A percentile compares a stretch with the other conserved stretches of the same genome.
Conservation (phyloP, 495 filamentous ascomycete genomes). For the Melanomma pulvis-pyrius region DNA sequence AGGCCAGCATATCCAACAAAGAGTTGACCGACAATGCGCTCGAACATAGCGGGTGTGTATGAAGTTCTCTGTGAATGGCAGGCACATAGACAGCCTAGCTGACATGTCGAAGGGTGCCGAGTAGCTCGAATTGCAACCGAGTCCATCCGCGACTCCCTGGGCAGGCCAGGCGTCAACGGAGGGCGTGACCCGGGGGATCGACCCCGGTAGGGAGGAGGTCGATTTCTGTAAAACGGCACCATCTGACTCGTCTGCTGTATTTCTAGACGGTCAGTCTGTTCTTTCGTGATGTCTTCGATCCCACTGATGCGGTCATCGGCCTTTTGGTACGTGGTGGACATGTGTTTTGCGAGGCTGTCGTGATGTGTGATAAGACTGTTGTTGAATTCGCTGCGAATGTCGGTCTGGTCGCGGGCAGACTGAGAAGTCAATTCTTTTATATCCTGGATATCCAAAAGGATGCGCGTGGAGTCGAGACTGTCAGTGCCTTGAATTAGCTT, state of each 20-base stretch:
- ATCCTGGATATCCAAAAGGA: background rate
- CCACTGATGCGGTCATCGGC: background rate
- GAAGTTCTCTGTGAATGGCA: slow-evolving; percentile 7
- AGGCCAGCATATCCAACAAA: slow-evolving; percentile 22
- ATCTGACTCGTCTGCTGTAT: background rate
- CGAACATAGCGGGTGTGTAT: slow-evolving; percentile 7
- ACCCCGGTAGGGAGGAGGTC: background rate
- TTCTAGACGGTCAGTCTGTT: background rate
- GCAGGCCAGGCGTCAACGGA: too few species aligned
- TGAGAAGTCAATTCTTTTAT: background rate
- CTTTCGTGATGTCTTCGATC: background rate
- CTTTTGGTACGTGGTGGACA: background rate
- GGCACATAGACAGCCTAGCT: slow-evolving; percentile 8
- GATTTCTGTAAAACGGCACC: background rate
- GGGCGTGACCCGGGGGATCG: too few species aligned
- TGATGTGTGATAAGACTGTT: background rate
- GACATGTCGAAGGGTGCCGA: too few species aligned
- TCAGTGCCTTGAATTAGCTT: too few species aligned
- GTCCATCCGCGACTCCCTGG: too few species aligned
- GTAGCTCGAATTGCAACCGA: too few species aligned
- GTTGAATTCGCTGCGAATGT: background rate
- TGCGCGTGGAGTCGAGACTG: background rate
- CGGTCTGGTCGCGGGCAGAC: background rate
- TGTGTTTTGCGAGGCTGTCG: background rate
- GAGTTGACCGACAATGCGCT: slow-evolving; percentile 14